Evolutionary conservation across 106 monocot genomes (phyloP), one percentile per base, ranked within the genome.

Genomic region (Platanthera guangdongensis): DNA sequence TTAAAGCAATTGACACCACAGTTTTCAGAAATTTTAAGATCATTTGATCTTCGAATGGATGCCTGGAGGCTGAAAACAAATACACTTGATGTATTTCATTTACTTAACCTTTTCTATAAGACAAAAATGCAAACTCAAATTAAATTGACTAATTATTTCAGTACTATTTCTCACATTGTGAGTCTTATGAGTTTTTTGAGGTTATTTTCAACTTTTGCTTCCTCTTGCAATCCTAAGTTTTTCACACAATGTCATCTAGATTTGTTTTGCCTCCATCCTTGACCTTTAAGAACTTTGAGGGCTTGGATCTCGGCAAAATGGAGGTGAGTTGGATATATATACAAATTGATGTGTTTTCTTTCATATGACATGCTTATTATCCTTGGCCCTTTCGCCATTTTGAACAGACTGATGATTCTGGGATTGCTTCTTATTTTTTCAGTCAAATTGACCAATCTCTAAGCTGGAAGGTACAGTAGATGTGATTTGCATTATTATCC

Each of bases 201-300:
- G n/a, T 60, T 60, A 60, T 7, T 19, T 21, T 19, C 6, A 60
- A 60, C 19, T 60, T 60, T 21, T 60, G 59, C 21, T 60, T 60
- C 21, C 13, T 67, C 8, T 2, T n/a, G 2, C 9, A 67, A 67
- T 32, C 32, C 32, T 11, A 67, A 11, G 25, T 32, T 39, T 67
- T 32, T 39, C 39, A 67, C 25, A 53, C 53, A 11, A 30, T 67
- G 67, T 67, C 39, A 67, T 48, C 4, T 71, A 91, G 91, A 74
- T 91, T 91, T 71, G 78, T 74, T 73, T 77, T 91, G 52, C 91
- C 91, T 78, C 74, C 84, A 9, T 65, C 77, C 77, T 47, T 91
- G 74, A 80, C 82, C 10, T 75, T 91, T 18, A 88, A 91, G 85
- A 88, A 84, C 62, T 91, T 91, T 76, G 91, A 86, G 68, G 86